Conservation (phyloP, 768 basidiomycete species). For the Hericium erinaceus region DNA sequence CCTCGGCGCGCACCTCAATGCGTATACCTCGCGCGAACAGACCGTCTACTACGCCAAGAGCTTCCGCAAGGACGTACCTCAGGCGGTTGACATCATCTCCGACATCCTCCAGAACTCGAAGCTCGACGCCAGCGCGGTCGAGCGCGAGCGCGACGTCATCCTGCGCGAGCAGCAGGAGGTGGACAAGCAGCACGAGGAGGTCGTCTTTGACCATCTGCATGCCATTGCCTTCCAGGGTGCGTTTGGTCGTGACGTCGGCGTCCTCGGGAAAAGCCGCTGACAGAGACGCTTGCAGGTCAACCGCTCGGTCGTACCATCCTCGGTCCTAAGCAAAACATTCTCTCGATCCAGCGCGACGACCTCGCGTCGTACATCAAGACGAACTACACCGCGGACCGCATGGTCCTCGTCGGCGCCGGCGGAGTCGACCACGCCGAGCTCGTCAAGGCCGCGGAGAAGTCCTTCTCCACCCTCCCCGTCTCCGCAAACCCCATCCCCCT, state of each 20-base stretch:
- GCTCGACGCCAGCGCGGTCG: constrained; percentile 78
- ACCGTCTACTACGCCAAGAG: constrained; percentile 99
- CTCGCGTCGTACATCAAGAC: constrained; percentile 87
- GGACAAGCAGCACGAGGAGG: constrained; percentile 96
- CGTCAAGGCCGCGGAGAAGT: constrained; percentile 89
- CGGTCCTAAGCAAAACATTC: constrained; percentile 91
- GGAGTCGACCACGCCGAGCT: constrained; percentile 89
- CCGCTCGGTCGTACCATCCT: constrained; percentile 95
- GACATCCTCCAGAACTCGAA: constrained; percentile 98
- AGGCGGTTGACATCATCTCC: constrained; percentile 91
- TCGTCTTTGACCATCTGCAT: constrained; percentile 97
- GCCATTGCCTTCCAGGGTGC: constrained; percentile 92
- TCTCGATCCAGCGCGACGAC: constrained; percentile 89
- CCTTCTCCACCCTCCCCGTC: constrained; percentile 84
- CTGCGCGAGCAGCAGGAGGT: constrained; percentile 97
- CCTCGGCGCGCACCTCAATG: constrained; percentile 93
- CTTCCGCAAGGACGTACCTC: constrained; percentile 89
- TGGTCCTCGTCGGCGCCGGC: constrained; percentile 96
- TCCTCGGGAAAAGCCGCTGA: neutral
- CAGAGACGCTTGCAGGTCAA: constrained; percentile 51
- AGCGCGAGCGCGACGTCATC: constrained; percentile 94
- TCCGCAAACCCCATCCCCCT: constrained; percentile 85
- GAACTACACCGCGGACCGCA: constrained; percentile 97
- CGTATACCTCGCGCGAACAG: constrained; percentile 97
- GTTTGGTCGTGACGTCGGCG: constrained; percentile 18